Base-by-base conservation (phyloP, 768 basidiomycete species). In the Kwoniella sp. region DNA sequence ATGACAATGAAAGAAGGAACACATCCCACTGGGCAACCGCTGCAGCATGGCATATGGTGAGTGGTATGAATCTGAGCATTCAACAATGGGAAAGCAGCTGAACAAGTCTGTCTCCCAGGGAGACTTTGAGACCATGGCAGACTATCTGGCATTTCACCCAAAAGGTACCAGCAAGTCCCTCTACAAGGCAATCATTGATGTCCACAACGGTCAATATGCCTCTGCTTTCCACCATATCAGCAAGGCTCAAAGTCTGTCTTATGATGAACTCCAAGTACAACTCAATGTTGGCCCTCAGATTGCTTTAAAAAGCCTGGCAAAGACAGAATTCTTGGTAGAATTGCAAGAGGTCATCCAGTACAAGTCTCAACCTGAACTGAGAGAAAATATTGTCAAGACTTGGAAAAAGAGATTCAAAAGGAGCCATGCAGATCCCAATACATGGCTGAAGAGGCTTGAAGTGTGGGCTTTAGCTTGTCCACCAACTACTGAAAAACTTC, bases 101-200 rank as follows among this genome's bases (percentile, higher is more conserved):
- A n/a, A n/a, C 52, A 48, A 44, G 17, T 44, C 48, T 2, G 5
- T 46, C 12, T 55, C 21, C 5, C 44, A 74, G 68, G 71, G 69
- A n/a, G 77, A 80, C 62, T 80, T 69, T 60, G 73, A 74, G 26
- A 55, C 71, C 12, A 80, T 80, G 79, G 68, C 72, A 24, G 71
- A 77, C 55, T 80, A 70, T 44, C 65, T 77, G 9, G 68, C 77
- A 2, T 77, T 74, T 56, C 74, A 77, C 33, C 72, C 71, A 7
- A 77, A 77, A 54, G 79, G 79, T 8, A 73, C 77, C 2, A 68
- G 70, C 19, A 80, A 77, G 59, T 69, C 73, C 25, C 66, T 80
- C 6, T 80, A 78, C 73, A 80, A 80, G 66, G 79, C 79, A 22
- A 74, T 80, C 47, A 70, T 80, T 44, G 77, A 80, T 50, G 72